Conservation (phyloP, 2,329 filamentous ascomycete species). For the Hymenoscyphus occultus region DNA sequence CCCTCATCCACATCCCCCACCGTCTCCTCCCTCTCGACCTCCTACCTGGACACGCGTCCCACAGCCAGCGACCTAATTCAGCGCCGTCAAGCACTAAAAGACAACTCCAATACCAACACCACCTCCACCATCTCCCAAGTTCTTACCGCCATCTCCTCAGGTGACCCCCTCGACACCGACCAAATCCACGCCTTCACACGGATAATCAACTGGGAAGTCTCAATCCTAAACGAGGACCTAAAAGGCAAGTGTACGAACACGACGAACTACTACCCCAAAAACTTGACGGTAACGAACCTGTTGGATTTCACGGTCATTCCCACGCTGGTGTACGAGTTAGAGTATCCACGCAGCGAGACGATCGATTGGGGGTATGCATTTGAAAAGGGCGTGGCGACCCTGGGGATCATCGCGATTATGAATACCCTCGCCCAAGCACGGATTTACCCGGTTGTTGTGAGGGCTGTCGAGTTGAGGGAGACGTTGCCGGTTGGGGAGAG, state of each 20-base stretch:
- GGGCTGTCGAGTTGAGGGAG: slow-evolving; percentile 66
- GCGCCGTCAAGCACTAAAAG: slow-evolving; percentile 40
- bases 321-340: slow-evolving; percentile 75
- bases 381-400: slow-evolving; percentile 67
- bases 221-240: slow-evolving; percentile 58
- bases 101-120: slow-evolving; percentile 21
- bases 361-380: slow-evolving; percentile 74
- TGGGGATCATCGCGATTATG: slow-evolving; percentile 76
- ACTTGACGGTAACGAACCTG: slow-evolving; percentile 63
- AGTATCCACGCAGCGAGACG: slow-evolving; percentile 67
- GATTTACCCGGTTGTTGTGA: slow-evolving; percentile 72
- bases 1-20: slow-evolving; percentile 44
- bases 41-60: slow-evolving; percentile 43
- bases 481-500: slow-evolving; percentile 57
- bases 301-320: slow-evolving; percentile 73
- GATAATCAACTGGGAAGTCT: slow-evolving; percentile 62
- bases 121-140: slow-evolving; percentile 56
- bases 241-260: slow-evolving; percentile 53
- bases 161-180: slow-evolving; percentile 55
- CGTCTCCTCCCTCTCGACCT: slow-evolving; percentile 44
- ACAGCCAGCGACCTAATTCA: slow-evolving; percentile 43
- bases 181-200: slow-evolving; percentile 62
- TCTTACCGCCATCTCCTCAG: slow-evolving; percentile 58
- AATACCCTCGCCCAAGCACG: slow-evolving; percentile 73
- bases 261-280: slow-evolving; percentile 61